Conservation (phyloP, 2,329 filamentous ascomycete species). For the Alternaria brassicicola region DNA sequence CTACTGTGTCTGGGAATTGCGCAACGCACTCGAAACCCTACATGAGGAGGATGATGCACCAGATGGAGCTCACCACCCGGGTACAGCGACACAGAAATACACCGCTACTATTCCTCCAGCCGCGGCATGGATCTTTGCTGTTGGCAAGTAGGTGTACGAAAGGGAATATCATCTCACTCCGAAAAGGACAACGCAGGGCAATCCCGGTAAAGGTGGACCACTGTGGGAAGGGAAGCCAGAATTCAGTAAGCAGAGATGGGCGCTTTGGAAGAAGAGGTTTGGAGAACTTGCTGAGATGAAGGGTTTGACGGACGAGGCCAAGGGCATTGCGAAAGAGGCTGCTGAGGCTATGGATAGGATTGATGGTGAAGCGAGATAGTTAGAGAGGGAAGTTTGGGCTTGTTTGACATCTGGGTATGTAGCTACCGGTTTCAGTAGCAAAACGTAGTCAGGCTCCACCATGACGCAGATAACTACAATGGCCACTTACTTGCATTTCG, state of each 20-base stretch:
- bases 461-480: background rate
- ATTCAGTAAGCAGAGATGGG: slow-evolving; percentile 2
- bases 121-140: slow-evolving; percentile 1
- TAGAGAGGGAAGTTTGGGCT: background rate
- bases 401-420: background rate
- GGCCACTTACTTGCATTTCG: background rate
- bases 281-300: background rate
- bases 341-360: background rate
- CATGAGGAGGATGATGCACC: background rate
- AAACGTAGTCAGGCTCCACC: background rate
- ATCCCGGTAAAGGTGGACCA: background rate
- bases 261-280: slow-evolving; percentile 5
- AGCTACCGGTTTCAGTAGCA: background rate
- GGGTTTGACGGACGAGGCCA: background rate
- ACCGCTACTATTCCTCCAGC: background rate
- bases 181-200: background rate
- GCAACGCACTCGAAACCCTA: background rate
- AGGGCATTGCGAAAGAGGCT: background rate
- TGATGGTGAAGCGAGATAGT: background rate
- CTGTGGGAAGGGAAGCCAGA: background rate
- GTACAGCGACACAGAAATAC: background rate
- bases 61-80: background rate
- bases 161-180: slow-evolving; percentile 1
- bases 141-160: background rate
- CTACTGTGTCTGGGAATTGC: slow-evolving; percentile 3